Evolutionary conservation across 192 early-diverging fungal genomes (phyloP), one percentile per base, ranked within the genome.

Genomic region (Jimgerdemannia lactiflua): DNA sequence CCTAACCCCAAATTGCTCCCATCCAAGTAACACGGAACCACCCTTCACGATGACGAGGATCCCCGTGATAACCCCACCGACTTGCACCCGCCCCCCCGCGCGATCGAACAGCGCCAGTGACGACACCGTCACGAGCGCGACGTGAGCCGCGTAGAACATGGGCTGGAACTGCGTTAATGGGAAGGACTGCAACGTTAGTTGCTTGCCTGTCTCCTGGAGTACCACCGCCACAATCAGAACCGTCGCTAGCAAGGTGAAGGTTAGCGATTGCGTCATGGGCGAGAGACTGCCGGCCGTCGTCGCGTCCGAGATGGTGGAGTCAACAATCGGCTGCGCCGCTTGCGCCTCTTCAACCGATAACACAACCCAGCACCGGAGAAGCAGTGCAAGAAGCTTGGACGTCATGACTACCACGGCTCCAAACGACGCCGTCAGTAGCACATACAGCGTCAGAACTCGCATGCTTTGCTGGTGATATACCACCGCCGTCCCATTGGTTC

Each of bases 141-240:
- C 77, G 69, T 78, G 71, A 17, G 71, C 67, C 20, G 77, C 72
- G 10, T 78, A 78, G 49, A 78, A 78, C 42, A 73, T 43, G 63
- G 77, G 77, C 14, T 78, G 77, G 44, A 78, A 78, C 11, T 73
- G 41, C 10, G 77, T 72, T 29, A 78, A 20, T 14, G 66, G 65
- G 8, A 74, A 78, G 20, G 72, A 74, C 54, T 63, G 65, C 39
- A 78, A 59, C 0, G 77, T 67, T 2, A 78, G 42, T 29, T 78
- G 77, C 41, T 78, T 78, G 42, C 71, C 41, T 6, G 69, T 78
- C 20, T 78, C 77, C 70, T 78, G 77, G 1, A 65, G 65, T 39
- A 63, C 44, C 49, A 78, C 74, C 11, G 72, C 19, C 17, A 18
- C 19, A 14, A 66, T 44, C 42, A 74, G 74, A 54, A 70, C 63